phyloP scores from a whole-genome alignment of 768 basidiomycete species.

The Pulveroboletus sp. region DNA sequence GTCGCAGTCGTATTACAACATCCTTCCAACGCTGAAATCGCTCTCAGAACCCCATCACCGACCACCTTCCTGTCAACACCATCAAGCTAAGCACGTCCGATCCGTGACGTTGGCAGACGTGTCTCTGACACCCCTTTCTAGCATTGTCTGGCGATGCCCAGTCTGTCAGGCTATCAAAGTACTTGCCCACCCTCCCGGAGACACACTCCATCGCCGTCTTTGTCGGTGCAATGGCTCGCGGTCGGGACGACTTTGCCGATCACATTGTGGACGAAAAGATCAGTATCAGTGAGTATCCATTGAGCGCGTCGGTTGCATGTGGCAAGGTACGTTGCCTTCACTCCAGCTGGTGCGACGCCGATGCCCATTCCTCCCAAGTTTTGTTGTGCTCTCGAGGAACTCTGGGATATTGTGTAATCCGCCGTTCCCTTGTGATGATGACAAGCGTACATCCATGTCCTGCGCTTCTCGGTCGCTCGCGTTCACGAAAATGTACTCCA shows the following conservation, averaged over 20 bases:
- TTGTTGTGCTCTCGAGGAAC: conserved; percentile 87
- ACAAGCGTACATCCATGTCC: too few relatives aligned
- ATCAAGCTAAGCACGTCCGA: conserved; percentile 82
- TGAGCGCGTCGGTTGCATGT: conserved; percentile 92
- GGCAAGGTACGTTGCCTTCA: conserved; percentile 69
- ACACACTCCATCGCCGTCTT: conserved; percentile 92
- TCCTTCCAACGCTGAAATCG: conserved; percentile 1
- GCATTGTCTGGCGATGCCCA: conserved; percentile 91
- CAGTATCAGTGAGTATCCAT: conserved; percentile 87
- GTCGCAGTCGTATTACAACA: not conserved
- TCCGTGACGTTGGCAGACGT: not conserved
- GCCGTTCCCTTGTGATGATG: not conserved
- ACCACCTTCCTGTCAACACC: conserved; percentile 93
- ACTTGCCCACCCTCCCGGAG: conserved; percentile 78
- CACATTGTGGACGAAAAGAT: conserved; percentile 94
- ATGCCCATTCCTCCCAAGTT: conserved; percentile 46
- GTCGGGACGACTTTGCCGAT: conserved; percentile 96
- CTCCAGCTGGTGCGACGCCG: not conserved
- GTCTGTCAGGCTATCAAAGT: conserved; percentile 73
- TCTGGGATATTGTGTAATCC: conserved; percentile 84
- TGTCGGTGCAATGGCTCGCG: conserved; percentile 97
- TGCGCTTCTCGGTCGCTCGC: too few relatives aligned
- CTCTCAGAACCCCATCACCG: conserved; percentile 81
- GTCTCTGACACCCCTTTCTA: conserved; percentile 29
- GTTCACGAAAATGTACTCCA: too few relatives aligned